Evolutionary conservation across 139 green algal genomes (phyloP).

Genomic region (Ulvella scutata): DNA sequence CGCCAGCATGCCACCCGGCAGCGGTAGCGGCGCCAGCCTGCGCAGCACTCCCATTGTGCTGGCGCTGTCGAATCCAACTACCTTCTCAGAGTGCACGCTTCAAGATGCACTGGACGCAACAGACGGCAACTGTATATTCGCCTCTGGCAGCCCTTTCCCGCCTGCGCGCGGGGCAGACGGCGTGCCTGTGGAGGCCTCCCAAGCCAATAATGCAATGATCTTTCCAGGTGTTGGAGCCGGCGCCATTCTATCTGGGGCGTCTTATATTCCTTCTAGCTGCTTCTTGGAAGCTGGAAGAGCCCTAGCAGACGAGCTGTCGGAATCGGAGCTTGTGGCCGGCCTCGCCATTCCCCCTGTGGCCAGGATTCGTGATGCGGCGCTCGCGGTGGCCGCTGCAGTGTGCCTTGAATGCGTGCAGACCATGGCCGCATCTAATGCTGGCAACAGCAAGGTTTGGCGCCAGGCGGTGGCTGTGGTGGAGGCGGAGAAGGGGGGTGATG

Average conservation of each 20-base stretch:
- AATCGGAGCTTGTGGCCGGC: not conserved
- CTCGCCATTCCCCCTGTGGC: not conserved
- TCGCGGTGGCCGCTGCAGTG: not conserved
- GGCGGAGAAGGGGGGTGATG: not conserved
- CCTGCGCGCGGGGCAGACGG: not conserved
- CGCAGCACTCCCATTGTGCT: not conserved
- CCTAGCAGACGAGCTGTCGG: not conserved
- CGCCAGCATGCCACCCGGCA: no score
- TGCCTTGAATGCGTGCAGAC: not conserved
- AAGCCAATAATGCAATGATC: not conserved
- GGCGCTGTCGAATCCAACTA: not conserved
- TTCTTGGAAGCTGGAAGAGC: not conserved
- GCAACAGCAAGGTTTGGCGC: not conserved
- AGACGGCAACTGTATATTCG: not conserved
- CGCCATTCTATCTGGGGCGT: not conserved
- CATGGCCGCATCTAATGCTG: not conserved
- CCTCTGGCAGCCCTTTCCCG: not conserved
- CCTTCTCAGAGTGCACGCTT: not conserved
- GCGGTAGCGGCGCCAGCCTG: not conserved
- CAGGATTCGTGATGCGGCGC: not conserved
- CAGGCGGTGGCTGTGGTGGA: not conserved
- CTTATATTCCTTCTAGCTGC: not conserved
- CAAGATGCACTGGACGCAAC: not conserved
- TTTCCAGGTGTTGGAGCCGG: not conserved
- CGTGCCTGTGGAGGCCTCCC: not conserved